These are phyloP conservation scores for Colletotrichum magnum DNA, from an alignment of 2,329 filamentous ascomycete species.

Conservation along the genomic window DNA sequence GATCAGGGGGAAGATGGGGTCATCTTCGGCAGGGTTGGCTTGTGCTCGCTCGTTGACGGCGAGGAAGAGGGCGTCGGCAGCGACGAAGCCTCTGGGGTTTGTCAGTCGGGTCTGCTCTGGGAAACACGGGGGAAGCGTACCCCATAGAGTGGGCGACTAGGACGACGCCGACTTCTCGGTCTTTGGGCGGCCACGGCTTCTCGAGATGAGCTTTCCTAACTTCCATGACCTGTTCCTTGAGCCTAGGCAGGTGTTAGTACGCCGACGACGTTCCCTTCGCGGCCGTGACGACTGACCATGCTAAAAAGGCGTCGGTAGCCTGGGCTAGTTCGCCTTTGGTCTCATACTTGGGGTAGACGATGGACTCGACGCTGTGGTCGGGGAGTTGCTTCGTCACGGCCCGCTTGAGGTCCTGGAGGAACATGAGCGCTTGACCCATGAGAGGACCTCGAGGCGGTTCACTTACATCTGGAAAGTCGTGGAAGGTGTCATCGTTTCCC, in stretches of 20 bases:
- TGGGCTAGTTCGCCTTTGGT: constrained; percentile 76
- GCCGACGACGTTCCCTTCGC: too few species aligned
- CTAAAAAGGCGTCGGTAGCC: constrained; percentile 60
- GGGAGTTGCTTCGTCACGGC: constrained; percentile 71
- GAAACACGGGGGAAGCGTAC: constrained; percentile 48
- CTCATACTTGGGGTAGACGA: constrained; percentile 81
- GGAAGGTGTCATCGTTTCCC: constrained; percentile 79
- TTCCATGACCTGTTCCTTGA: constrained; percentile 86
- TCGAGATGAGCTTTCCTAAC: constrained; percentile 77
- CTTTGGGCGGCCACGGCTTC: constrained; percentile 82
- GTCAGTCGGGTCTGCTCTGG: constrained; percentile 12
- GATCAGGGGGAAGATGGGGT: constrained; percentile 82
- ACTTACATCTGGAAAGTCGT: constrained; percentile 70
- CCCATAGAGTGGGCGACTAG: constrained; percentile 89
- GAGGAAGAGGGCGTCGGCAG: constrained; percentile 83
- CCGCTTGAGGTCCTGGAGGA: constrained; percentile 66
- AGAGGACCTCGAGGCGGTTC: not conserved
- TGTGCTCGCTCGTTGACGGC: constrained; percentile 75
- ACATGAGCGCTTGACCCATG: not conserved
- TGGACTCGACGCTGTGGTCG: constrained; percentile 71
- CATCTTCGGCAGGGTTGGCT: constrained; percentile 47
- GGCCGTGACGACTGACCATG: constrained; percentile 52
- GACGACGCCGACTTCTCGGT: constrained; percentile 84
- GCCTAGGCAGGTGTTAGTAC: constrained; percentile 60
- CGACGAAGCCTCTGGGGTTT: constrained; percentile 78